Base-by-base conservation (phyloP, 176 grass and related monocot genomes). In the Carex pumila region DNA sequence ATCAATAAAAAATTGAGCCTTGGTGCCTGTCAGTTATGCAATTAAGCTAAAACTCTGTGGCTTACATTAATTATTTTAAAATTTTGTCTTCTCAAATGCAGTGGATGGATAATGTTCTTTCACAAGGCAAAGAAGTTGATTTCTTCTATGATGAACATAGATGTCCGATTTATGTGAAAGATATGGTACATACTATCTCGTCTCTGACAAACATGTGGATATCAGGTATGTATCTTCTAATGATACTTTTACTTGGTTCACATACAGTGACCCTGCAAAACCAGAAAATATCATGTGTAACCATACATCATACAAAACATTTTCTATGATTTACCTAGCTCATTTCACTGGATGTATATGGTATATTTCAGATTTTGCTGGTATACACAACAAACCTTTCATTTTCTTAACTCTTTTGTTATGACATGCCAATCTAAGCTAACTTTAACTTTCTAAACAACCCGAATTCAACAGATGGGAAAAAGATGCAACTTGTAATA, bases 61-160 rank as follows among this genome's bases (percentile, higher is more conserved):
- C 4, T 13, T 52, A 45, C 43, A 52, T 74, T 61, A 37, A 80
- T 61, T 80, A 19, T 36, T 80, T 39, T 49, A 49, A 49, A 3
- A 43, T 21, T 31, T 29, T 90, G 61, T 4, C 75, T 79, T 61
- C 89, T 84, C 83, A 67, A 76, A 77, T 91, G 91, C 89, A 94
- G 92, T 98, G 95, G 95, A 98, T 98, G 89, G 86, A 98, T 64
- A 13, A 29, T 79, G 92, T 93, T 70, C 95, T 98, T 86, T 91
- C 88, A 79, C 82, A 88, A 87, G 89, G 95, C 82, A 88, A 91
- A 18, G 84, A 98, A 87, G 91, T 93, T 84, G 84, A 90, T 14
- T 98, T 98, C 71, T 98, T 94, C 61, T 41, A 91, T 43, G 95
- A 98, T 74, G 92, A 98, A 65, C 90, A 88, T 57, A 83, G 91